These are phyloP conservation scores for Vitis vinifera DNA, from an alignment of 164 flowering plant genomes.

Conservation along the genomic window DNA sequence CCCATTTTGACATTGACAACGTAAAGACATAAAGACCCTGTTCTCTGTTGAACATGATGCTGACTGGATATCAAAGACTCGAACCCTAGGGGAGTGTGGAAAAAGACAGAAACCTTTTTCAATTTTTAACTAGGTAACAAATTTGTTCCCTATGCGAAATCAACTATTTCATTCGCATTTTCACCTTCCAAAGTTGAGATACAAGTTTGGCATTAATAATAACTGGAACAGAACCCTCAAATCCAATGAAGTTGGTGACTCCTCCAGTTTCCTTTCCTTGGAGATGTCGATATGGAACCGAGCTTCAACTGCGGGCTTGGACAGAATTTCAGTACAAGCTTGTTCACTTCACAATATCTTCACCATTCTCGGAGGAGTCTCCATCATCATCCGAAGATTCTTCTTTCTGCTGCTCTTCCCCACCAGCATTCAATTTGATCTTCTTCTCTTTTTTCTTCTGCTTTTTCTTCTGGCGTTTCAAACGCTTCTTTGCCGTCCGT, in stretches of 20 bases:
- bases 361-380: slow-evolving; percentile 46
- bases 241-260: not conserved
- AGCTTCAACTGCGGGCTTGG: not conserved
- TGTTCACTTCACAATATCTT: slow-evolving; percentile 17
- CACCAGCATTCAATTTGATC: slow-evolving; percentile 30
- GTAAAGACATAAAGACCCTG: too few species aligned
- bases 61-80: too few species aligned
- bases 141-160: too few species aligned
- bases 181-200: too few species aligned
- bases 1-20: too few species aligned
- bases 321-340: not conserved
- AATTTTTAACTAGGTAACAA: too few species aligned
- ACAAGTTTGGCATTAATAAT: too few species aligned
- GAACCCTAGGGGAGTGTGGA: too few species aligned
- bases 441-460: slow-evolving; percentile 72
- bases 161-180: too few species aligned
- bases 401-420: slow-evolving; percentile 40
- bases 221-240: too few species aligned
- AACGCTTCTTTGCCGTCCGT: slow-evolving; percentile 85
- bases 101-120: too few species aligned
- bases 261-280: not conserved
- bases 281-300: not conserved
- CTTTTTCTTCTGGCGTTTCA: slow-evolving; percentile 90
- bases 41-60: too few species aligned
- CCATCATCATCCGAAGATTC: slow-evolving; percentile 54